These are phyloP conservation scores for Pisolithus thermaeus DNA, from an alignment of 1,284 basidiomycete genomes.

Conservation along the genomic window DNA sequence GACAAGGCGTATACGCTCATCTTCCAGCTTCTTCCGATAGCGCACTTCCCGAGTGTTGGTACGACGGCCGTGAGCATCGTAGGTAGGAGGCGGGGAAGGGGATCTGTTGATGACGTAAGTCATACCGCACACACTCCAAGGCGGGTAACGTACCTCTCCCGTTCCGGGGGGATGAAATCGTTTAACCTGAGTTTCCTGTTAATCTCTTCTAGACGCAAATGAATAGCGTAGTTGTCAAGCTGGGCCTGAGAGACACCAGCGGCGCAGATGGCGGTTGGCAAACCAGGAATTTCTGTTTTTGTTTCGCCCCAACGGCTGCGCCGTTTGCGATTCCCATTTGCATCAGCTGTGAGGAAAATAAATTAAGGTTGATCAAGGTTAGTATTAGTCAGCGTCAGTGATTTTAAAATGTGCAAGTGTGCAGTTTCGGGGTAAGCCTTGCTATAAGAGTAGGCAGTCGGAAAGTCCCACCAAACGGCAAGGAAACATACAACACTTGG, in stretches of 20 bases:
- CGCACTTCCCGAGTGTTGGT: constrained; percentile 98
- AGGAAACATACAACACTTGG: constrained; percentile 28
- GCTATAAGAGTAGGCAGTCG: constrained; percentile 25
- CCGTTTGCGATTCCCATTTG: constrained; percentile 84
- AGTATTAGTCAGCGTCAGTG: constrained; percentile 52
- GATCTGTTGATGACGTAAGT: constrained; percentile 52
- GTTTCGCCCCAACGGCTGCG: constrained; percentile 94
- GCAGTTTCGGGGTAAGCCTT: constrained; percentile 22
- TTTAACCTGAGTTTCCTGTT: constrained; percentile 90
- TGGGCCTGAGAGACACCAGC: constrained; percentile 88
- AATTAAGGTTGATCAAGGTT: constrained; percentile 43
- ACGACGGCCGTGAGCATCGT: constrained; percentile 93
- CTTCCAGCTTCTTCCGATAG: constrained; percentile 96
- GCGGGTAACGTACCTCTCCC: constrained; percentile 61
- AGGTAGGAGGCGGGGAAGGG: constrained; percentile 94
- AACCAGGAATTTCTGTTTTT: constrained; percentile 81
- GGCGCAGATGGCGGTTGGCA: constrained; percentile 90
- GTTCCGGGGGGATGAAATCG: constrained; percentile 93
- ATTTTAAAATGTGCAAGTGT: constrained; percentile 33
- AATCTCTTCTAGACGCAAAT: constrained; percentile 94
- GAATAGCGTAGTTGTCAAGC: constrained; percentile 93
- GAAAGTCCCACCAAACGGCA: constrained; percentile 28
- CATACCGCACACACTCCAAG: constrained; percentile 5
- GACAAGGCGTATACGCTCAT: constrained; percentile 90
- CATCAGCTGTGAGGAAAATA: constrained; percentile 51